Percentiles rank a stretch among this genome's conserved stretches.
Conservation (phyloP, 2,329 filamentous ascomycete species). For the Trichophyton equinum region DNA sequence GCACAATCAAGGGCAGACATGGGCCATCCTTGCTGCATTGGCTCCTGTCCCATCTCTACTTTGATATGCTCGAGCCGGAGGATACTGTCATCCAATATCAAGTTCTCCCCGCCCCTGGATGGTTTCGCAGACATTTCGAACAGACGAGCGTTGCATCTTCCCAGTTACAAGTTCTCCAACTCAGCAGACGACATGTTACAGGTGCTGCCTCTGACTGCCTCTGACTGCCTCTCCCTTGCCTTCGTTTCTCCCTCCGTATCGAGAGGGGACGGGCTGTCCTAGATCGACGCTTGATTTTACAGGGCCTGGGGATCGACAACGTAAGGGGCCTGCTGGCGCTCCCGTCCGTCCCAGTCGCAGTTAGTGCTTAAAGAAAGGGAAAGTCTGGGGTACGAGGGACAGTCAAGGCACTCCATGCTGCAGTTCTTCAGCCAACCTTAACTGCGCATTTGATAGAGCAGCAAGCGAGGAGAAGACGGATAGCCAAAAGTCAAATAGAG, state of each 20-base stretch:
- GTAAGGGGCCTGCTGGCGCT: neutral
- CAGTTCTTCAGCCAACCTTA: conserved; percentile 4
- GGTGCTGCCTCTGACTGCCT: neutral
- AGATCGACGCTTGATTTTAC: neutral
- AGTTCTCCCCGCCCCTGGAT: neutral
- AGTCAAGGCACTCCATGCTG: neutral
- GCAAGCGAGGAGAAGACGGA: neutral
- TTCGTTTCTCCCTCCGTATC: neutral
- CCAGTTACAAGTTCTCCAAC: neutral
- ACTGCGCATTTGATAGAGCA: neutral
- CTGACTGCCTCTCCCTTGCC: neutral
- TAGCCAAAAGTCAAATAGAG: neutral
- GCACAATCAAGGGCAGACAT: neutral
- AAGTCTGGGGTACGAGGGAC: neutral
- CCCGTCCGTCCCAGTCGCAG: no score
- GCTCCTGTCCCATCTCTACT: no score
- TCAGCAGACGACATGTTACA: neutral
- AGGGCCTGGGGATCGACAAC: neutral
- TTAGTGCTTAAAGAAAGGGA: neutral
- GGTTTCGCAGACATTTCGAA: neutral
- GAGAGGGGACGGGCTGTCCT: neutral
- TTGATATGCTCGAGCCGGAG: neutral
- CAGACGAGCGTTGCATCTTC: neutral
- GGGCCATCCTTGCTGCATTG: neutral
- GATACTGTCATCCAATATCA: neutral